Conservation (phyloP, 805 yeast species). For the Helenozyma baotianmanensis region DNA sequence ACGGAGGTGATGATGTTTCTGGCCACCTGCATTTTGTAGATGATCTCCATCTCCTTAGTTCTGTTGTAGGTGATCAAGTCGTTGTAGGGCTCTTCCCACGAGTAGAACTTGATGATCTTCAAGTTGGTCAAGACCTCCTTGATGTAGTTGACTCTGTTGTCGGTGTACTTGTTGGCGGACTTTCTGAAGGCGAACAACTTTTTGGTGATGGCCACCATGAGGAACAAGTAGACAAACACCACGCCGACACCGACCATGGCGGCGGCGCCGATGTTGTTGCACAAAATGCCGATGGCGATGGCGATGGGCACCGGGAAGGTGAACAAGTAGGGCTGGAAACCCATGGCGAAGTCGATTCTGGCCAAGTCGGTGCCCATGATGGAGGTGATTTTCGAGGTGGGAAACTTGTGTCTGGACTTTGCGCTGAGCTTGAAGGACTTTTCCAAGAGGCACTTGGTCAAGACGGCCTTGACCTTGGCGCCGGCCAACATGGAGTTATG, state of each 20-base stretch:
- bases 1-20: constrained; percentile 57
- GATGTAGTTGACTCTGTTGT: constrained; percentile 67
- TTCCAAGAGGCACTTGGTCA: constrained; percentile 65
- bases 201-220: constrained; percentile 44
- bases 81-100: constrained; percentile 85
- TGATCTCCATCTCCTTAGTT: constrained; percentile 52
- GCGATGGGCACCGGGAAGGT: constrained; percentile 61
- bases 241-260: constrained; percentile 67
- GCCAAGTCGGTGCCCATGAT: constrained; percentile 78
- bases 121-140: constrained; percentile 76
- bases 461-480: constrained; percentile 62
- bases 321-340: constrained; percentile 60
- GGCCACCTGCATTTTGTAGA: constrained; percentile 59
- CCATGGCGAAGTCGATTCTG: constrained; percentile 73
- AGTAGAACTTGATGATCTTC: constrained; percentile 80
- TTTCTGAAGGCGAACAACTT: constrained; percentile 52
- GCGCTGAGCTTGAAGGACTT: constrained; percentile 63
- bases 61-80: constrained; percentile 53
- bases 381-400: constrained; percentile 70
- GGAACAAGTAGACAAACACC: constrained; percentile 46
- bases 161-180: constrained; percentile 62
- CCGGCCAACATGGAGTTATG: constrained; percentile 61
- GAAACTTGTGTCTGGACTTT: constrained; percentile 52
- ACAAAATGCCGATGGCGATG: constrained; percentile 59
- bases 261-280: constrained; percentile 66